A percentile compares a stretch with the other conserved stretches of the same genome.
These are phyloP conservation scores for Colletotrichum costaricense DNA, from an alignment of 2,329 filamentous ascomycete species.

Conservation along the genomic window DNA sequence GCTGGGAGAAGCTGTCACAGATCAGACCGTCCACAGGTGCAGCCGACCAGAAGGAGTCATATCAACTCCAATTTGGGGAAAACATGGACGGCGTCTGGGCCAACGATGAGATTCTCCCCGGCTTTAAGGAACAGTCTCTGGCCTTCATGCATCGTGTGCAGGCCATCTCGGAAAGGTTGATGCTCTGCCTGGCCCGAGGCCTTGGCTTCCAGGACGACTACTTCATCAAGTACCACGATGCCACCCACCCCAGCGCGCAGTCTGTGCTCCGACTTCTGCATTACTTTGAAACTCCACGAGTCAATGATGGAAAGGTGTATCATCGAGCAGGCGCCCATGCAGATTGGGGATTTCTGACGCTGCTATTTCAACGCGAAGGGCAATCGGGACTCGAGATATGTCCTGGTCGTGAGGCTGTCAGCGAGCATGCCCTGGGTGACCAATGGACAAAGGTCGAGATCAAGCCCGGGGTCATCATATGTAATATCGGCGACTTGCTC, in stretches of 20 bases:
- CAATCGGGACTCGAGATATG: slow-evolving; percentile 74
- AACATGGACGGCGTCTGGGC: slow-evolving; percentile 66
- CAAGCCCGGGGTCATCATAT: slow-evolving; percentile 65
- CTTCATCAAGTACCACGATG: slow-evolving; percentile 66
- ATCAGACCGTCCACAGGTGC: slow-evolving; percentile 69
- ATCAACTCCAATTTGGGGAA: slow-evolving; percentile 71
- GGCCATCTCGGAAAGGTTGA: slow-evolving; percentile 64
- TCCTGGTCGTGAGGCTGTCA: slow-evolving; percentile 70
- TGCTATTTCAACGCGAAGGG: slow-evolving; percentile 71
- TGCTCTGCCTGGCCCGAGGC: slow-evolving; percentile 68
- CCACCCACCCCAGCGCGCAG: slow-evolving; percentile 60
- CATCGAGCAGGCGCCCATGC: slow-evolving; percentile 72
- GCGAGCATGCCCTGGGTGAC: slow-evolving; percentile 68
- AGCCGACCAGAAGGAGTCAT: slow-evolving; percentile 70
- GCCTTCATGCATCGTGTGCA: slow-evolving; percentile 67
- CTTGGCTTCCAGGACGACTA: slow-evolving; percentile 67
- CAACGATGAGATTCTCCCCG: slow-evolving; percentile 56
- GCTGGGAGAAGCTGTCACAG: slow-evolving; percentile 71
- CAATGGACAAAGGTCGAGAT: slow-evolving; percentile 73
- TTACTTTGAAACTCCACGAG: slow-evolving; percentile 60
- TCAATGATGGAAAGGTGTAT: slow-evolving; percentile 54
- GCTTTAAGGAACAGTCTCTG: slow-evolving; percentile 57
- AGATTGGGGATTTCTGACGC: slow-evolving; percentile 72
- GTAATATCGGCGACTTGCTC: slow-evolving; percentile 74
- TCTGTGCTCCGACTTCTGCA: slow-evolving; percentile 67